These are phyloP conservation scores for Noccaea bulbosa DNA, from an alignment of 345 rosid genomes.

Conservation along the genomic window DNA sequence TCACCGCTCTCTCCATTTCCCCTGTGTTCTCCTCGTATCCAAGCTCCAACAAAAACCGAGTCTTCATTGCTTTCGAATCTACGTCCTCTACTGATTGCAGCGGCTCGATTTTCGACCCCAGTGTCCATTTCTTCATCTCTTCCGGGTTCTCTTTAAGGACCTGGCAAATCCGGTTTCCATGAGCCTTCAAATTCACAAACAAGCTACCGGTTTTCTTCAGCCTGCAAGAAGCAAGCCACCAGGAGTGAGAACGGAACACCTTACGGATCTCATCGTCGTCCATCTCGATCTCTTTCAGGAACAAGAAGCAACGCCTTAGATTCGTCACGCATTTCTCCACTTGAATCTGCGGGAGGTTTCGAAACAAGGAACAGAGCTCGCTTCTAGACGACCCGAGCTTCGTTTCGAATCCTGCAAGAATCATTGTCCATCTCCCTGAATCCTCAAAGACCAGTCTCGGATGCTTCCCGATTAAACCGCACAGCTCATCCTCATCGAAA, in stretches of 20 bases:
- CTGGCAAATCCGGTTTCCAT: slow-evolving; percentile 56
- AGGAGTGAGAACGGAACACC: slow-evolving; percentile 51
- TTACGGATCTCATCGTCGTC: slow-evolving; percentile 52
- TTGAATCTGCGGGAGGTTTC: slow-evolving; percentile 55
- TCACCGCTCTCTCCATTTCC: slow-evolving; percentile 50
- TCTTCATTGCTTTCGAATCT: slow-evolving; percentile 51
- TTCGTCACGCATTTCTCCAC: slow-evolving; percentile 56
- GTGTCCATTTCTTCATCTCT: slow-evolving; percentile 66
- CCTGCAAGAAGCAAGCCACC: slow-evolving; percentile 56
- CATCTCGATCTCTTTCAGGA: slow-evolving; percentile 68
- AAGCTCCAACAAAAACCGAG: slow-evolving; percentile 56
- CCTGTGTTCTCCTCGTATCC: slow-evolving; percentile 52
- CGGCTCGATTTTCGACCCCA: slow-evolving; percentile 51
- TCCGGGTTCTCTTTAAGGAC: slow-evolving; percentile 62
- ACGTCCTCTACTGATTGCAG: slow-evolving; percentile 46
- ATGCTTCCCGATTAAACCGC: slow-evolving; percentile 52
- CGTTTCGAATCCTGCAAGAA: slow-evolving; percentile 55
- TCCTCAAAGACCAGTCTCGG: slow-evolving; percentile 65
- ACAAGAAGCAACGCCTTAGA: slow-evolving; percentile 55
- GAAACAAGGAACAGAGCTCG: slow-evolving; percentile 53
- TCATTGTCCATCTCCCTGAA: slow-evolving; percentile 54
- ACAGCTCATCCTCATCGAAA: slow-evolving; percentile 48
- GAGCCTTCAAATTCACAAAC: slow-evolving; percentile 53
- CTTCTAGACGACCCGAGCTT: slow-evolving; percentile 60
- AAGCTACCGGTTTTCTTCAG: slow-evolving; percentile 62